Evolutionary conservation across 768 basidiomycete genomes (phyloP).

Genomic region (Lactarius hengduanensis): DNA sequence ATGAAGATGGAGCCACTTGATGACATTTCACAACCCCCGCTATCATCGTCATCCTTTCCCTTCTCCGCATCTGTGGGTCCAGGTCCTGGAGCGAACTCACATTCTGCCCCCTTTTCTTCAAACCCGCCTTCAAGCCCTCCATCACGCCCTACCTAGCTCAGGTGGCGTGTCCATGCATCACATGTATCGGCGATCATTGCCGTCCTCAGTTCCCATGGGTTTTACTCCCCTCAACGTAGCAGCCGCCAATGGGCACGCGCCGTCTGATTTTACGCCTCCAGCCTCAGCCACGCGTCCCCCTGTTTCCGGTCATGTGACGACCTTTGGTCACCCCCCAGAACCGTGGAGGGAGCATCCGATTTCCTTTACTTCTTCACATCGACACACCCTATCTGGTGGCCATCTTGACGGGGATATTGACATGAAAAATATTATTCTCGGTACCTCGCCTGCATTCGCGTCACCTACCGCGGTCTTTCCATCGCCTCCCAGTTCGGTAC

Average conservation of each 20-base stretch:
- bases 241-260: constrained; percentile 26
- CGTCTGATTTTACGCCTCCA: constrained; percentile 30
- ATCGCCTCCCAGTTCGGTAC: constrained; percentile 30
- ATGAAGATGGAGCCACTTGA: constrained; percentile 51
- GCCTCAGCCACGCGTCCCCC: constrained; percentile 31
- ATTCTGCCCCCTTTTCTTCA: constrained; percentile 28
- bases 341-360: constrained; percentile 21
- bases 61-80: constrained; percentile 29
- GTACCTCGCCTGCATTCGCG: constrained; percentile 23
- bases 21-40: constrained; percentile 35
- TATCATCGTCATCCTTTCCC: constrained; percentile 27
- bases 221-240: constrained; percentile 31
- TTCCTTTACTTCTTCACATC: constrained; percentile 31
- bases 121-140: constrained; percentile 29
- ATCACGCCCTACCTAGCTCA: constrained; percentile 39
- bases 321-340: constrained; percentile 35
- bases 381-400: constrained; percentile 34
- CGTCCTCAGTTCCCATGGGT: constrained; percentile 27
- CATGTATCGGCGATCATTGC: constrained; percentile 15
- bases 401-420: constrained; percentile 29
- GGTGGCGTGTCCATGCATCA: constrained; percentile 31
- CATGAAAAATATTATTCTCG: constrained; percentile 25
- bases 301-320: constrained; percentile 33
- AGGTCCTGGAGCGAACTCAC: constrained; percentile 24
- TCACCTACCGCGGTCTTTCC: constrained; percentile 37